Evolutionary conservation across 108 stramenopile species (phyloP).

Genomic region (Stephanodiscus triporus): DNA sequence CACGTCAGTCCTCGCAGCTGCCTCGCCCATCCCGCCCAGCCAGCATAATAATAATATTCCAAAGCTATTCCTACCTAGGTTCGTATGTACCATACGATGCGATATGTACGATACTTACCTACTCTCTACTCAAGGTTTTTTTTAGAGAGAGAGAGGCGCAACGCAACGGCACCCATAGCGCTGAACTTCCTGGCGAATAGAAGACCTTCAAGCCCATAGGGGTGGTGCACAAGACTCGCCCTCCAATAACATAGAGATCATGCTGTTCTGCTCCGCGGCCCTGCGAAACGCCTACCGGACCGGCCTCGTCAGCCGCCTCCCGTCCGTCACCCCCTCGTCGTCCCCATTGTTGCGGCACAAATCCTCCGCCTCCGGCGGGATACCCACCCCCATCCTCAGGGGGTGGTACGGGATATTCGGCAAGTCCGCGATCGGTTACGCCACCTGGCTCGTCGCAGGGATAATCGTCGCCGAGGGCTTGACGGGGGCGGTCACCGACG

Average conservation of each 20-base stretch:
- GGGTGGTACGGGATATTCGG: conserved; percentile 72
- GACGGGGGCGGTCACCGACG: conserved; percentile 63
- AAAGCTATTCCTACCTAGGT: too few relatives aligned
- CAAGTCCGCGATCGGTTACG: conserved; percentile 79
- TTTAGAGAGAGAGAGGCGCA: too few relatives aligned
- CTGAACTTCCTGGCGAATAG: too few relatives aligned
- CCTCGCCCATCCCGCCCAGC: too few relatives aligned
- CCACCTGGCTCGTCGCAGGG: conserved; percentile 77
- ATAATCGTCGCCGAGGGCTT: conserved; percentile 76
- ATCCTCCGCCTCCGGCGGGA: conserved; percentile 33
- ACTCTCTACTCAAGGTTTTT: too few relatives aligned
- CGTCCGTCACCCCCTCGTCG: conserved; percentile 1
- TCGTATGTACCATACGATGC: too few relatives aligned
- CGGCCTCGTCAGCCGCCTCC: conserved; percentile 31
- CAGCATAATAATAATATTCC: too few relatives aligned
- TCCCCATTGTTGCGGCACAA: conserved; percentile 26
- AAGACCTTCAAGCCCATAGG: too few relatives aligned
- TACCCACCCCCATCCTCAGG: conserved; percentile 41
- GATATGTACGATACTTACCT: too few relatives aligned
- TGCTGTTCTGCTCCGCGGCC: conserved; percentile 34
- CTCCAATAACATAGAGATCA: not conserved
- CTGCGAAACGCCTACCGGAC: conserved; percentile 33
- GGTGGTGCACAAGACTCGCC: too few relatives aligned
- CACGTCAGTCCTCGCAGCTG: too few relatives aligned
- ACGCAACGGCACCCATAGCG: too few relatives aligned